Base-by-base conservation (phyloP, 306 rosid genomes). In the Sicyos edulis region DNA sequence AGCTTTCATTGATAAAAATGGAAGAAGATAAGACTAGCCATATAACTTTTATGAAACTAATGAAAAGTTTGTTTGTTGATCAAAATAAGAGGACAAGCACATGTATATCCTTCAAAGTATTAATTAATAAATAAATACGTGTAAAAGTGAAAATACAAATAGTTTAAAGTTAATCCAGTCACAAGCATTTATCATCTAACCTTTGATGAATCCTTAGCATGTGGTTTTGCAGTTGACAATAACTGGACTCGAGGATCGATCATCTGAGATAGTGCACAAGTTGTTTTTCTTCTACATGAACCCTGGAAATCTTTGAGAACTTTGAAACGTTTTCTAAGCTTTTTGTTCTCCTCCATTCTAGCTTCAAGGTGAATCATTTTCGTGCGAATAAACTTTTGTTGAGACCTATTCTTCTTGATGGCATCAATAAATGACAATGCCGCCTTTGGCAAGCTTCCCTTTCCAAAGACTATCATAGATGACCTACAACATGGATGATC, bases 301-400 rank as follows among this genome's bases (percentile, higher is more conserved):
- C 56, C 76, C 78, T 88, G 90, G 80, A 93, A 86, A 72, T 85
- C 98, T 82, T 82, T 90, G 49, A 90, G 87, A 83, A 87, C 60
- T 86, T 90, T 90, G 68, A 83, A 81, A 55, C 82, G 85, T 19
- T 87, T 80, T 83, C 75, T 86, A 42, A 88, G 71, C 61, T 66
- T 64, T 73, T 82, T 86, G 84, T 87, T 93, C 81, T 88, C 88
- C 84, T 86, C 95, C 74, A 90, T 83, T 87, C 83, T 90, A n/a
- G 89, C 87, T 85, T 93, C 95, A 52, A 90, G 72, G 63, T 85
- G 87, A 76, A 82, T 65, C 77, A 88, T 56, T 86, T 90, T 91
- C 73, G 78, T 78, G 75, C 92, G 77, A 65, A 88, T 75, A 80
- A 87, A 83, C 79, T 61, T 79, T 83, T 93, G 95, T 77, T 77